phyloP scores from a whole-genome alignment of 2,329 filamentous ascomycete genomes.

The Tolypocladium ophioglossoides region DNA sequence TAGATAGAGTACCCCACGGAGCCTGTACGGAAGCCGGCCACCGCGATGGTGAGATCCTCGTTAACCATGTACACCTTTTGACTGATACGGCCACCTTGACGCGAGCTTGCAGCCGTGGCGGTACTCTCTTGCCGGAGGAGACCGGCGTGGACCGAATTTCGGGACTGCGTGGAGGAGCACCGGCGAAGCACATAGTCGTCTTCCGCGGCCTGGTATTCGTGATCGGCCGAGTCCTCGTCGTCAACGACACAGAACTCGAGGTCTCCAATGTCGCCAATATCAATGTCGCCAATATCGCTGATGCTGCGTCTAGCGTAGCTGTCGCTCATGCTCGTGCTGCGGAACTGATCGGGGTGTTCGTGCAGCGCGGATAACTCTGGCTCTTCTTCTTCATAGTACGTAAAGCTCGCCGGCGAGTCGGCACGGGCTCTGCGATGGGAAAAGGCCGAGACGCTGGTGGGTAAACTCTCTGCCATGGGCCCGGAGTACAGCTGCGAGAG shows the following conservation, averaged over 20 bases:
- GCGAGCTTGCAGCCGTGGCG: slow-evolving; percentile 56
- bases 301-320: slow-evolving; percentile 18
- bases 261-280: slow-evolving; percentile 28
- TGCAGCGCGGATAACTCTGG: slow-evolving; percentile 18
- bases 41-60: slow-evolving; percentile 87
- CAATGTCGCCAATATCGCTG: slow-evolving; percentile 28
- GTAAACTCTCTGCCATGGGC: slow-evolving; percentile 90
- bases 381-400: slow-evolving; percentile 73
- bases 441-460: slow-evolving; percentile 86
- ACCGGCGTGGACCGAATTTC: slow-evolving; percentile 46
- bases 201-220: slow-evolving; percentile 28
- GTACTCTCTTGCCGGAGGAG: slow-evolving; percentile 63
- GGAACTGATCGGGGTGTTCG: slow-evolving; percentile 19
- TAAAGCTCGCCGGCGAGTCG: slow-evolving; percentile 80
- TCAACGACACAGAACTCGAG: slow-evolving; percentile 30
- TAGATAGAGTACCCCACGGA: slow-evolving; percentile 59
- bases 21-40: slow-evolving; percentile 84
- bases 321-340: slow-evolving; percentile 10
- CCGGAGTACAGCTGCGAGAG: slow-evolving; percentile 68
- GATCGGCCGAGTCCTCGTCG: slow-evolving; percentile 27
- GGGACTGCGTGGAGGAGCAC: slow-evolving; percentile 51
- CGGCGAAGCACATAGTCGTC: slow-evolving; percentile 43
- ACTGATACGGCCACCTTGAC: slow-evolving; percentile 53
- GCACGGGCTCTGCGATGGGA: slow-evolving; percentile 70
- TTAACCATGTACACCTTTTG: slow-evolving; percentile 92